Percentiles rank a stretch among this genome's conserved stretches.
phyloP scores from a whole-genome alignment of 2,329 filamentous ascomycete species.

The Karstenula rhodostoma region DNA sequence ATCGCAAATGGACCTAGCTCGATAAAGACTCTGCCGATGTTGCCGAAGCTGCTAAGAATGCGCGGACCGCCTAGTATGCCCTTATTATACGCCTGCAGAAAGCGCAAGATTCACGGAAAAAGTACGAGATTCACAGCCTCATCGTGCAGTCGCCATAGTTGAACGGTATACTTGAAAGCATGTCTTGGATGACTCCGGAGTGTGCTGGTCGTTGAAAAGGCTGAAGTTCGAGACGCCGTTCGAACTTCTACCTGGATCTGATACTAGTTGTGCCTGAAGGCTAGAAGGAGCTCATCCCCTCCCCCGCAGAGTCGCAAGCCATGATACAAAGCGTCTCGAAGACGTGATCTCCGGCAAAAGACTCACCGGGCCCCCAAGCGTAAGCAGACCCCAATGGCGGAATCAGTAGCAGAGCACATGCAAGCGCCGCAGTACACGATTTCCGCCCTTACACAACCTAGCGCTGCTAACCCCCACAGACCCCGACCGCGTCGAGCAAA shows the following conservation, averaged over 20 bases:
- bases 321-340: conserved; percentile 76
- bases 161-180: conserved; percentile 62
- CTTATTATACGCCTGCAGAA: conserved; percentile 50
- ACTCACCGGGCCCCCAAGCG: conserved; percentile 83
- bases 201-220: conserved; percentile 66
- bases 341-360: conserved; percentile 76
- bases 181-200: conserved; percentile 66
- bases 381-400: conserved; percentile 85
- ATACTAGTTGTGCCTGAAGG: conserved; percentile 75
- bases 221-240: conserved; percentile 69
- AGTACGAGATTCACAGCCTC: conserved; percentile 68
- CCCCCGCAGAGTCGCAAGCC: conserved; percentile 83
- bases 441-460: conserved; percentile 57
- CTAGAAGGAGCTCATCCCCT: conserved; percentile 73
- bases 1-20: conserved; percentile 37
- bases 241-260: conserved; percentile 75
- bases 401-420: conserved; percentile 85
- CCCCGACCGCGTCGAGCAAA: conserved; percentile 54
- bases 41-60: conserved; percentile 61
- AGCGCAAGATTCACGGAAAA: conserved; percentile 63
- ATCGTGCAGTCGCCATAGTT: conserved; percentile 70
- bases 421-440: conserved; percentile 84
- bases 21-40: conserved; percentile 35
- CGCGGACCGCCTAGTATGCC: conserved; percentile 67
- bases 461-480: not conserved